A percentile compares a stretch with the other conserved stretches of the same genome.
Evolutionary conservation across 495 filamentous ascomycete species (phyloP).

Genomic region (Aspergillus biplanus): DNA sequence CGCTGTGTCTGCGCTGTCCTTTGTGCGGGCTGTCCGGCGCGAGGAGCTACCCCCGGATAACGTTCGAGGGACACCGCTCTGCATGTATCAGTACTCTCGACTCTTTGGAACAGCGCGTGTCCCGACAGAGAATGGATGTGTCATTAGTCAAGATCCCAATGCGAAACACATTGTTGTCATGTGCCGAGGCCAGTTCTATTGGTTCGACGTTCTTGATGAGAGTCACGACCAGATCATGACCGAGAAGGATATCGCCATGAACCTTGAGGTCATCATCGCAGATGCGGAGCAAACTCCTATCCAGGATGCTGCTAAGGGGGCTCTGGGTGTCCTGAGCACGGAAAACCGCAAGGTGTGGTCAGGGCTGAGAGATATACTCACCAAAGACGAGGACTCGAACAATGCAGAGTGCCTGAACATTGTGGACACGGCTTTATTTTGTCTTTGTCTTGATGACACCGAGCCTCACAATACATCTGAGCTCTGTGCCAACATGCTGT

Average conservation of each 20-base stretch:
- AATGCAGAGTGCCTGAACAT: constrained; percentile 94
- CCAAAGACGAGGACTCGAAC: constrained; percentile 82
- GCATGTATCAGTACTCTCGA: constrained; percentile 98
- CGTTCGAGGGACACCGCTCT: constrained; percentile 77
- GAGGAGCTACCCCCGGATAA: constrained; percentile 94
- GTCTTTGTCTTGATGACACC: constrained; percentile 89
- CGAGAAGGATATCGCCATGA: constrained; percentile 90
- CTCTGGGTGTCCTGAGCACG: constrained; percentile 89
- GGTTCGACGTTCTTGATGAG: constrained; percentile 96
- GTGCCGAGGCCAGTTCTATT: constrained; percentile 96
- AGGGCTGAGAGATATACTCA: constrained; percentile 84
- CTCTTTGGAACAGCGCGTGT: constrained; percentile 95
- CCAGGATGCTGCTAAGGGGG: constrained; percentile 91
- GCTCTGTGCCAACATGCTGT: constrained; percentile 97
- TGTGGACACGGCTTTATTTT: constrained; percentile 91
- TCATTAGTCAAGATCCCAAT: constrained; percentile 89
- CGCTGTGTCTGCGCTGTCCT: constrained; percentile 85
- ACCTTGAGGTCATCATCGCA: constrained; percentile 88
- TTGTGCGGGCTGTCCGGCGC: constrained; percentile 88
- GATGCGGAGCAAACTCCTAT: constrained; percentile 89
- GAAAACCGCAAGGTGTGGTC: constrained; percentile 98
- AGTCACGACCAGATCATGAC: constrained; percentile 96
- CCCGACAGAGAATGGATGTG: constrained; percentile 92
- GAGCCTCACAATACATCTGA: constrained; percentile 78
- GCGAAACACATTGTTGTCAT: constrained; percentile 93